Evolutionary conservation across 805 yeast genomes (phyloP), one percentile per base, ranked within the genome.

Genomic region (Candida tibetensis): DNA sequence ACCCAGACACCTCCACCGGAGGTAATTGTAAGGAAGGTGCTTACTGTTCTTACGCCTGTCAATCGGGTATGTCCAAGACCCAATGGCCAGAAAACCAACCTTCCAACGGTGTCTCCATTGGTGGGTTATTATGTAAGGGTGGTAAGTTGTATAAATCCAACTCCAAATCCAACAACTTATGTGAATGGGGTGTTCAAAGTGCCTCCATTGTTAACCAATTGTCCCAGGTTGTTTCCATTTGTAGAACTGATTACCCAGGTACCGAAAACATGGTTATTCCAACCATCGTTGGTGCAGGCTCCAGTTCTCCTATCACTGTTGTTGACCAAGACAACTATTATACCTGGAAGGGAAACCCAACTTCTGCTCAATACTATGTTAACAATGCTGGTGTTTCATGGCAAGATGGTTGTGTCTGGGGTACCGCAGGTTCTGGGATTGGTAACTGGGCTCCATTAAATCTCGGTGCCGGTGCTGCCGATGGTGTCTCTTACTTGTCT

Each of bases 231-330:
- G 89, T 91, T 53, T 91, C 98, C 43, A 69, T 93, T 57, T 93
- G 99, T 77, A 85, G 97, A 75, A 91, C 99, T 46, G 99, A 91
- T 66, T 91, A 91, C 79, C 99, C 99, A 59, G 99, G 99, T 72
- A 83, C 96, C 48, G 99, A 91, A 74, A 89, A 89, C 78, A 93
- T 91, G 98, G 95, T 82, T 51, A 76, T 91, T 46, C 98, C 99
- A 63, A 90, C 98, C 44, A 71, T 78, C 46, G 84, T 90, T 37
- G 63, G 61, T 23, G 85, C 83, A 42, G 96, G 95, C 53, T 54
- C 70, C 27, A 51, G 75, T 27, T 64, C 74, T 56, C 82, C 84
- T 41, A 70, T 89, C 51, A 74, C 96, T 37, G 95, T 84, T 50
- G 96, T 90, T 47, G 76, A 88, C 64, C 77, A 80, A 60, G 82